Percentiles rank a stretch among this genome's conserved stretches.
phyloP scores from a whole-genome alignment of 208 protist genomes.

The Trypanosoma scelopori region DNA sequence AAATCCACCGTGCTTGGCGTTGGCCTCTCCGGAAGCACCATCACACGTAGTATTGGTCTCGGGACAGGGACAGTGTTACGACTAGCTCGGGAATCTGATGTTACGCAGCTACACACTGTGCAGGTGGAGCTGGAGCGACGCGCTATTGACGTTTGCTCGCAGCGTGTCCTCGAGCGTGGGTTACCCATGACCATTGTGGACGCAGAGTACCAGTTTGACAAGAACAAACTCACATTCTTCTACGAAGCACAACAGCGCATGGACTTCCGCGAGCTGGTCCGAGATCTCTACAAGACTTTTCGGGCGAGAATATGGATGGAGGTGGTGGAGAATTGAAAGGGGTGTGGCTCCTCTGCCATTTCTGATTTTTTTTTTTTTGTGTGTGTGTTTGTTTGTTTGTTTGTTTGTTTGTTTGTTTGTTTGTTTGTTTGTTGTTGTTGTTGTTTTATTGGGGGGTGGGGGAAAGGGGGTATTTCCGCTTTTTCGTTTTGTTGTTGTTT shows the following conservation, averaged over 20 bases:
- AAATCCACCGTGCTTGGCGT: constrained; percentile 51
- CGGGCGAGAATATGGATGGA: constrained; percentile 92
- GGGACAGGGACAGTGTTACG: constrained; percentile 82
- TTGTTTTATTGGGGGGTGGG: no score
- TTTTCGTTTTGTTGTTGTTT: no score
- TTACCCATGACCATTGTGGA: constrained; percentile 90
- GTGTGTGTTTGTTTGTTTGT: no score
- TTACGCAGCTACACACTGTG: constrained; percentile 65
- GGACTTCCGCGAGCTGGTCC: constrained; percentile 89
- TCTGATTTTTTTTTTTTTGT: constrained; percentile 4
- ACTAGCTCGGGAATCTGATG: constrained; percentile 51
- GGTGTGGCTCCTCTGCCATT: not conserved
- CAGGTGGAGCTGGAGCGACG: constrained; percentile 82
- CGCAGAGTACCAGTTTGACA: constrained; percentile 92
- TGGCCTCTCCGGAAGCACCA: constrained; percentile 52
- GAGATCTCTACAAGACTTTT: constrained; percentile 89
- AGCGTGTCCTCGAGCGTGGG: constrained; percentile 79
- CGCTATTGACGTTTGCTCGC: constrained; percentile 75
- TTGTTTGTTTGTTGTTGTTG: no score
- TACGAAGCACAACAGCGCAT: constrained; percentile 86
- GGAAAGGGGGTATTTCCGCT: no score
- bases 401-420: no score
- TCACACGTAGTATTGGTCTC: constrained; percentile 65
- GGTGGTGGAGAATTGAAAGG: constrained; percentile 50
- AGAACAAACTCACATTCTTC: constrained; percentile 92